phyloP scores from a whole-genome alignment of 2,329 filamentous ascomycete species.

The Monilinia vaccinii-corymbosi region DNA sequence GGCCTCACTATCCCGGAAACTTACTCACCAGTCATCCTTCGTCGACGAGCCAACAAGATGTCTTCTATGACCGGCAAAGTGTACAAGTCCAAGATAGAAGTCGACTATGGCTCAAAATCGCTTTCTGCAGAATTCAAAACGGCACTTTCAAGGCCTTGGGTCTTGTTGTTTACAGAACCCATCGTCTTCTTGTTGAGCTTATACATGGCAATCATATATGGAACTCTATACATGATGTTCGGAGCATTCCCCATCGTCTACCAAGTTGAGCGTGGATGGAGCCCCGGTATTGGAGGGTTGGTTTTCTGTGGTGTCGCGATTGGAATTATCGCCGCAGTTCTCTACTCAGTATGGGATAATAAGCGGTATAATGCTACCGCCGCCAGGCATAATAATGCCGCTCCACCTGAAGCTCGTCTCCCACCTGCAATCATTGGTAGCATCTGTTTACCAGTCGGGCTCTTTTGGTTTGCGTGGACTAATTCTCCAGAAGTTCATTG shows the following conservation, averaged over 20 bases:
- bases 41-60: slow-evolving; percentile 58
- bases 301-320: slow-evolving; percentile 60
- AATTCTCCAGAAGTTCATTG: slow-evolving; percentile 47
- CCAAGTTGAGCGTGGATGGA: slow-evolving; percentile 49
- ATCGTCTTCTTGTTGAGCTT: slow-evolving; percentile 75
- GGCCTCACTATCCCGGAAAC: slow-evolving; percentile 47
- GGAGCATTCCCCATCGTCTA: slow-evolving; percentile 58
- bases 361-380: slow-evolving; percentile 38
- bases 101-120: slow-evolving; percentile 50
- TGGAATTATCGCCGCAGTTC: slow-evolving; percentile 52
- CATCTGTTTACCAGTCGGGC: slow-evolving; percentile 49
- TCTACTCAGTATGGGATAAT: slow-evolving; percentile 47
- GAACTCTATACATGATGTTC: slow-evolving; percentile 48
- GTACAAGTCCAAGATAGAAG: slow-evolving; percentile 62
- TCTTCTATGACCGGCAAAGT: slow-evolving; percentile 44
- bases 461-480: slow-evolving; percentile 64
- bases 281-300: slow-evolving; percentile 47
- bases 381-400: slow-evolving; percentile 36
- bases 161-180: slow-evolving; percentile 71
- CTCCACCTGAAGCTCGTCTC: slow-evolving; percentile 58
- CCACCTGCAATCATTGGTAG: slow-evolving; percentile 53
- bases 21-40: slow-evolving; percentile 58
- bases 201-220: slow-evolving; percentile 46
- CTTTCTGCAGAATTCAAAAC: slow-evolving; percentile 57
- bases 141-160: slow-evolving; percentile 81